Evolutionary conservation across 1,139 yeast species (phyloP).

Genomic region (Kurtzmaniella natalensis): DNA sequence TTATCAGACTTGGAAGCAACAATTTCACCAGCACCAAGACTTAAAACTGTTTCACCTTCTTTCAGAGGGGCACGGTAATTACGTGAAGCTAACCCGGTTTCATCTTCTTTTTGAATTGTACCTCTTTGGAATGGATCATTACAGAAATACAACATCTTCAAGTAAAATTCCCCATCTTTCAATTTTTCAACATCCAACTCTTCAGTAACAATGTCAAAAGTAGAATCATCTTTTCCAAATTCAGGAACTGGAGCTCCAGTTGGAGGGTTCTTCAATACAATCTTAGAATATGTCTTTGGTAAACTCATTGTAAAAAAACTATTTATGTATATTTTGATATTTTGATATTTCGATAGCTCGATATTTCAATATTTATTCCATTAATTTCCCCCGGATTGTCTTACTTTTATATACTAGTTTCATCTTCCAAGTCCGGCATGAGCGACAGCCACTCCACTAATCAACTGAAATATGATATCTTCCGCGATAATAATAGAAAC

Average conservation of each 20-base stretch:
- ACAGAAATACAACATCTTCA: slow-evolving; percentile 20
- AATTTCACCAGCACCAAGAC: slow-evolving; percentile 21
- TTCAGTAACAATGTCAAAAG: not conserved
- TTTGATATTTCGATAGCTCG: too few relatives aligned
- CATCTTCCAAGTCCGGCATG: too few relatives aligned
- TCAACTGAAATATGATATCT: too few relatives aligned
- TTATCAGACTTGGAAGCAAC: slow-evolving; percentile 19
- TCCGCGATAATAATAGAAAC: too few relatives aligned
- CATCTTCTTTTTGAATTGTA: slow-evolving; percentile 18
- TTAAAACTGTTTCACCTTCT: slow-evolving; percentile 17
- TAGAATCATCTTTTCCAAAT: not conserved
- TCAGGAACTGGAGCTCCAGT: not conserved
- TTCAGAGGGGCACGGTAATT: slow-evolving; percentile 17
- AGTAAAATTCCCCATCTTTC: slow-evolving; percentile 16
- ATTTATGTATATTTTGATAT: too few relatives aligned
- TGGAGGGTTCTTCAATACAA: not conserved
- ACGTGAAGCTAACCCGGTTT: slow-evolving; percentile 14
- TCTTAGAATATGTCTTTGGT: not conserved
- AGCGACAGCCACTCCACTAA: too few relatives aligned
- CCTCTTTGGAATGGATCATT: slow-evolving; percentile 28
- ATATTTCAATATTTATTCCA: too few relatives aligned
- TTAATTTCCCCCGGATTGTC: too few relatives aligned
- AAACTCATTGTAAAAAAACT: not conserved
- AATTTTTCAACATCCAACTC: slow-evolving; percentile 5
- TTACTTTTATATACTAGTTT: too few relatives aligned